Evolutionary conservation across 345 rosid genomes (phyloP), one percentile per base, ranked within the genome.

Genomic region (Tarenaya hassleriana): DNA sequence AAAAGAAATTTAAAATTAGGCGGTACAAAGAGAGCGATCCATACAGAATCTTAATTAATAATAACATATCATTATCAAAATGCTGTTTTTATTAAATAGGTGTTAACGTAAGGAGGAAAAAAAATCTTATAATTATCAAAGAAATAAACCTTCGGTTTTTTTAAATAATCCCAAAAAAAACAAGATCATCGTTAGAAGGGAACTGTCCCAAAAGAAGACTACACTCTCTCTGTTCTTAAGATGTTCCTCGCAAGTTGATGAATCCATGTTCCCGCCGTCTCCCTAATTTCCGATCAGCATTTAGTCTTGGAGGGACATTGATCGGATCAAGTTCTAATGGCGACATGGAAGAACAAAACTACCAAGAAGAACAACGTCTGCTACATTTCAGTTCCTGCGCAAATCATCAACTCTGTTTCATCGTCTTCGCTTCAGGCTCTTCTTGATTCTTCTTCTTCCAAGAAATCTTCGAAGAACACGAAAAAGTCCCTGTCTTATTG

Each of bases 361-460:
- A 58, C 46, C 34, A 10, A 59, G 15, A 73, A 54, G 72, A 79
- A 69, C 63, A 76, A 69, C 56, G 21, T 66, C 35, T 62, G 67
- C 20, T 82, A 71, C 76, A 79, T 82, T 40, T 67, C 78, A 4
- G 83, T 83, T 19, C 81, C 83, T 15, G 69, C 83, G 55, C 83
- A 71, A 61, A 71, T 79, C 47, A 79, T 77, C 21, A 73, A 59
- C 43, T 67, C 79, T 14, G 47, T 75, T 15, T 75, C 91, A 14
- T 84, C 88, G 48, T 75, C 81, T 44, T 77, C 88, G 13, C 67
- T 77, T 42, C 79, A 77, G 19, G 63, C 76, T 16, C 80, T 83
- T 47, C 77, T 87, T 32, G 39, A 75, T 39, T 75, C 82, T 9
- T 24, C 29, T 24, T 24, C 29, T 5, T 24, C 29, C 29, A 24